Evolutionary conservation across 805 yeast species (phyloP).

Genomic region (Spathaspora girioi): DNA sequence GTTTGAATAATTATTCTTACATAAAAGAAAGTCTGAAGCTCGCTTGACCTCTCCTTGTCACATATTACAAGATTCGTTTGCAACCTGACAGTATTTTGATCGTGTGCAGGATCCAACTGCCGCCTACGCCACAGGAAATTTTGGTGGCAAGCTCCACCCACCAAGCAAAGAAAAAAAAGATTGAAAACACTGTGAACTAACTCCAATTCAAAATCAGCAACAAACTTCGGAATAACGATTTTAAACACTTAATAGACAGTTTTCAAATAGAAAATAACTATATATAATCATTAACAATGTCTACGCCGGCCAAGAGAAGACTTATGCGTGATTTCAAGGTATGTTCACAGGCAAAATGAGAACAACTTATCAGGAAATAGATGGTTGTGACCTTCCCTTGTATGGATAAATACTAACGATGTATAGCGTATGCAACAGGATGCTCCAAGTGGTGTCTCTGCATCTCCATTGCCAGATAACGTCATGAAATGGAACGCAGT

Average conservation of each 20-base stretch:
- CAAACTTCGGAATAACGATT: neutral
- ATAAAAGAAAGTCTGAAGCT: too few species aligned
- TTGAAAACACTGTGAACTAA: neutral
- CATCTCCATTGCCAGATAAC: conserved; percentile 94
- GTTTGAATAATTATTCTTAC: too few species aligned
- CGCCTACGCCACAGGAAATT: too few species aligned
- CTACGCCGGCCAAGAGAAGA: conserved; percentile 98
- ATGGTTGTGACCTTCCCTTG: neutral
- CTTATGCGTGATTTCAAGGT: conserved; percentile 97
- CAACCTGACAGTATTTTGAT: neutral
- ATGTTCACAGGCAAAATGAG: conserved; percentile 20
- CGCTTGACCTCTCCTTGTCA: too few species aligned
- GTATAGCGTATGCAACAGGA: conserved; percentile 88
- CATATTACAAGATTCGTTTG: neutral
- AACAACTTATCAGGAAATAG: neutral
- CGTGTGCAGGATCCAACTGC: neutral
- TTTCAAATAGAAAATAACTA: neutral
- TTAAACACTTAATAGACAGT: neutral
- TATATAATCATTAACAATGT: conserved; percentile 48
- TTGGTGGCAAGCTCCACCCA: too few species aligned
- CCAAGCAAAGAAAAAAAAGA: too few species aligned
- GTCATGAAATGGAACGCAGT: conserved; percentile 99
- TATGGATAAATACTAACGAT: conserved; percentile 4
- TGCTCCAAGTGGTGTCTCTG: conserved; percentile 97
- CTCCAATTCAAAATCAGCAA: neutral